These are phyloP conservation scores for Moniliophthora roreri DNA, from an alignment of 1,284 basidiomycete species.

Conservation along the genomic window DNA sequence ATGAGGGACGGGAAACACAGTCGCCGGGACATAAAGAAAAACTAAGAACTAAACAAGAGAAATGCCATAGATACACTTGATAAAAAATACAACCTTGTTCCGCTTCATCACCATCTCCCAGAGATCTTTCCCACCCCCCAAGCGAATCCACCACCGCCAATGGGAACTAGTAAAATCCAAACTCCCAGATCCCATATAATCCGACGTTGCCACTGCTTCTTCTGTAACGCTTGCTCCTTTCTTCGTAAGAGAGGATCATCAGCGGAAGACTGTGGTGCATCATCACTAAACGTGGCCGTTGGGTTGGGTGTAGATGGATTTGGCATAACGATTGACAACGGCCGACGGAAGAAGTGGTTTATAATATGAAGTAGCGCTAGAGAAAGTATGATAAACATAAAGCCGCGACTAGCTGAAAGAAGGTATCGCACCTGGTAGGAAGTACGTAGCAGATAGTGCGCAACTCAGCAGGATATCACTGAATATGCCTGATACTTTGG, in stretches of 20 bases:
- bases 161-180: slow-evolving; percentile 60
- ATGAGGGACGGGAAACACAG: too few relatives aligned
- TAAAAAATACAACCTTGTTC: background rate
- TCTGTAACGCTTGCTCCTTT: slow-evolving; percentile 74
- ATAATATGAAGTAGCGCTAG: slow-evolving; percentile 62
- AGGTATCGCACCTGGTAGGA: slow-evolving; percentile 50
- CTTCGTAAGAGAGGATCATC: slow-evolving; percentile 67
- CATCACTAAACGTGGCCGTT: slow-evolving; percentile 19
- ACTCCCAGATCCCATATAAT: slow-evolving; percentile 73
- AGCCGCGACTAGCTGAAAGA: background rate
- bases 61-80: too few relatives aligned
- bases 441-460: slow-evolving; percentile 54
- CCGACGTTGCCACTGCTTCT: slow-evolving; percentile 57
- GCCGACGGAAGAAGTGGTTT: slow-evolving; percentile 67
- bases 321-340: slow-evolving; percentile 67
- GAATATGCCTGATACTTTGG: slow-evolving; percentile 32
- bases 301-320: slow-evolving; percentile 28
- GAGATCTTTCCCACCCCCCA: slow-evolving; percentile 52
- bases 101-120: slow-evolving; percentile 34
- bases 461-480: slow-evolving; percentile 49
- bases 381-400: background rate
- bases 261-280: slow-evolving; percentile 24
- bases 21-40: too few relatives aligned
- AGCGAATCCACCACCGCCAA: slow-evolving; percentile 48
- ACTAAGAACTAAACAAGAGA: too few relatives aligned